These are phyloP conservation scores for Phytophthora lateralis DNA, from an alignment of 352 stramenopile species.

Conservation along the genomic window DNA sequence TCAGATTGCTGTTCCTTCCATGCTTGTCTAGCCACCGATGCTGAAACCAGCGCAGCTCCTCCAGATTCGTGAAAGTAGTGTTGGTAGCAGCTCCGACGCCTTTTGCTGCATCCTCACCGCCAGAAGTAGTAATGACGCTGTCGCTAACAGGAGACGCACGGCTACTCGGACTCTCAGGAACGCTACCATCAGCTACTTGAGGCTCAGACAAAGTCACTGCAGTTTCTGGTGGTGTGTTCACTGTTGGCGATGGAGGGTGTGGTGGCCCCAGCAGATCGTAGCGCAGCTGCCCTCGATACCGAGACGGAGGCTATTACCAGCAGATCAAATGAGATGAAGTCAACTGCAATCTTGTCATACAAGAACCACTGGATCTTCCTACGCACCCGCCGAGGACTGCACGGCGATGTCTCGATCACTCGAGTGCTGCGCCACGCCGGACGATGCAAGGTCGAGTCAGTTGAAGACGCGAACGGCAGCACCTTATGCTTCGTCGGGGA, in stretches of 20 bases:
- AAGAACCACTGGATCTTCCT: not conserved
- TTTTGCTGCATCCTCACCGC: slow-evolving; percentile 3
- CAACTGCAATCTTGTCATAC: not conserved
- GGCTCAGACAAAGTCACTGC: not conserved
- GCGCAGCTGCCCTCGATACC: slow-evolving; percentile 40
- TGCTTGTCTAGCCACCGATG: slow-evolving; percentile 81
- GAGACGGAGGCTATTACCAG: slow-evolving; percentile 47
- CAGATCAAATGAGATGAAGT: not conserved
- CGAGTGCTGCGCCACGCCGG: slow-evolving; percentile 53
- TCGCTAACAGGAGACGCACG: slow-evolving; percentile 8
- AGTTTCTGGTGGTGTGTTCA: not conserved
- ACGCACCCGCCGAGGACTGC: slow-evolving; percentile 43
- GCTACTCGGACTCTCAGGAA: slow-evolving; percentile 1
- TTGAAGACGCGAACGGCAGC: slow-evolving; percentile 57
- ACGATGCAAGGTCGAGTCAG: slow-evolving; percentile 63
- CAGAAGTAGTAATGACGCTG: not conserved
- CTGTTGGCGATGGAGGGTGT: not conserved
- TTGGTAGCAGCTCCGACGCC: not conserved
- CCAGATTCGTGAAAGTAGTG: slow-evolving; percentile 44
- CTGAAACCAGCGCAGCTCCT: slow-evolving; percentile 78
- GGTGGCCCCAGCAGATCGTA: slow-evolving; percentile 35
- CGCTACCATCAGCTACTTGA: not conserved
- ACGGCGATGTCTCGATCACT: slow-evolving; percentile 26
- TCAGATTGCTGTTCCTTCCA: slow-evolving; percentile 73
- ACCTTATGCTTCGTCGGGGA: slow-evolving; percentile 17